Conservation (phyloP, 2,329 filamentous ascomycete genomes). For the Alternaria sp. region DNA sequence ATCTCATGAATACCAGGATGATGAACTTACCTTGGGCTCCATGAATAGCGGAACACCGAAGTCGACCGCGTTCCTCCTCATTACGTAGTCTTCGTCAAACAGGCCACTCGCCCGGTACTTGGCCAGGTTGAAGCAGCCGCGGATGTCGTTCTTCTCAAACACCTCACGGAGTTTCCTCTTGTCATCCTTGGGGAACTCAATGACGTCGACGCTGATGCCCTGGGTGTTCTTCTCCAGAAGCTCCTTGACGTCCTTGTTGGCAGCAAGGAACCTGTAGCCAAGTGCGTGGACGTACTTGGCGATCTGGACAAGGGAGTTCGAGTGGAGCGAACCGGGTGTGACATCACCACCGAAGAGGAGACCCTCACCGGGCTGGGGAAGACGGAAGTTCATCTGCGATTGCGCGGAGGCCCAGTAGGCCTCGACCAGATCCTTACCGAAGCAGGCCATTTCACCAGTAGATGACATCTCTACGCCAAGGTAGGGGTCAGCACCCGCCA, state of each 20-base stretch:
- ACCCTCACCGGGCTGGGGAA: constrained; percentile 92
- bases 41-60: constrained; percentile 98
- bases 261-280: constrained; percentile 93
- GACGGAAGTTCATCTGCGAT: constrained; percentile 98
- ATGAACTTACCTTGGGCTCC: constrained; percentile 84
- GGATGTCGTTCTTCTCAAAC: constrained; percentile 96
- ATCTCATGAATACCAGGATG: neutral
- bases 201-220: constrained; percentile 79
- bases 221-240: constrained; percentile 77
- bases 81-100: constrained; percentile 94
- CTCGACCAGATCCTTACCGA: constrained; percentile 93
- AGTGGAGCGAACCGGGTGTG: constrained; percentile 51
- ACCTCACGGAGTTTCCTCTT: constrained; percentile 94
- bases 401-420: constrained; percentile 98
- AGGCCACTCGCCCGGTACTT: constrained; percentile 81
- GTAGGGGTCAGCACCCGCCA: constrained; percentile 96
- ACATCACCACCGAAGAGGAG: constrained; percentile 91
- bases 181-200: constrained; percentile 95
- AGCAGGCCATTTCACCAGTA: constrained; percentile 98
- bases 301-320: constrained; percentile 74
- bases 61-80: constrained; percentile 97
- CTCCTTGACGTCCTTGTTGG: constrained; percentile 78
- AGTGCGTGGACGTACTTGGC: constrained; percentile 87
- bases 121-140: constrained; percentile 94
- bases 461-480: constrained; percentile 97